Percentiles rank a stretch among this genome's conserved stretches.
Conservation (phyloP, 768 basidiomycete species). For the Boletus huronensis region DNA sequence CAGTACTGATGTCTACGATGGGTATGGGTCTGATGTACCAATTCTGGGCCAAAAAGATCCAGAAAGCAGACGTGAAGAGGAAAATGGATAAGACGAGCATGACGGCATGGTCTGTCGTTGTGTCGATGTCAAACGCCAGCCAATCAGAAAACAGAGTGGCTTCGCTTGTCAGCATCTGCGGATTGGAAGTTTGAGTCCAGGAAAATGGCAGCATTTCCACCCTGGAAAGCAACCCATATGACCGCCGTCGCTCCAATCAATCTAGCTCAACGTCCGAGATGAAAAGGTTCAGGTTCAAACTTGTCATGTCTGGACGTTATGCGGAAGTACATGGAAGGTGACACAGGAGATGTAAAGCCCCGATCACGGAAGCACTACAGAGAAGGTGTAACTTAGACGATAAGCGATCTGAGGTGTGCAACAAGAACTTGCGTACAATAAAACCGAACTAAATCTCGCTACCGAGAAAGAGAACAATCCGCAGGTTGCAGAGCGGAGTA, state of each 20-base stretch:
- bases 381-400: neutral
- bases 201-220: slow-evolving; percentile 35
- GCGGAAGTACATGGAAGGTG: slow-evolving; percentile 35
- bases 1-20: slow-evolving; percentile 20
- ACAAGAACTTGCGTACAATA: slow-evolving; percentile 26
- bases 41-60: slow-evolving; percentile 33
- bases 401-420: neutral
- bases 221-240: slow-evolving; percentile 34
- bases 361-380: slow-evolving; percentile 31
- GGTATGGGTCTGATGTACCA: slow-evolving; percentile 37
- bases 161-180: slow-evolving; percentile 36
- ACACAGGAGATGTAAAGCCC: slow-evolving; percentile 38
- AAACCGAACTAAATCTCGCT: slow-evolving; percentile 32
- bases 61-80: slow-evolving; percentile 29
- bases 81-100: slow-evolving; percentile 33
- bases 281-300: slow-evolving; percentile 35
- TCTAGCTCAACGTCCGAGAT: slow-evolving; percentile 30
- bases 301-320: slow-evolving; percentile 34
- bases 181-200: slow-evolving; percentile 13
- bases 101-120: slow-evolving; percentile 18
- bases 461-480: slow-evolving; percentile 34
- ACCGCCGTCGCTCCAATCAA: slow-evolving; percentile 30
- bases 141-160: neutral
- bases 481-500: slow-evolving; percentile 28
- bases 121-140: neutral